Percentiles rank a stretch among this genome's conserved stretches.
Conservation (phyloP, 2,329 filamentous ascomycete species). For the Beauveria pseudobassiana region DNA sequence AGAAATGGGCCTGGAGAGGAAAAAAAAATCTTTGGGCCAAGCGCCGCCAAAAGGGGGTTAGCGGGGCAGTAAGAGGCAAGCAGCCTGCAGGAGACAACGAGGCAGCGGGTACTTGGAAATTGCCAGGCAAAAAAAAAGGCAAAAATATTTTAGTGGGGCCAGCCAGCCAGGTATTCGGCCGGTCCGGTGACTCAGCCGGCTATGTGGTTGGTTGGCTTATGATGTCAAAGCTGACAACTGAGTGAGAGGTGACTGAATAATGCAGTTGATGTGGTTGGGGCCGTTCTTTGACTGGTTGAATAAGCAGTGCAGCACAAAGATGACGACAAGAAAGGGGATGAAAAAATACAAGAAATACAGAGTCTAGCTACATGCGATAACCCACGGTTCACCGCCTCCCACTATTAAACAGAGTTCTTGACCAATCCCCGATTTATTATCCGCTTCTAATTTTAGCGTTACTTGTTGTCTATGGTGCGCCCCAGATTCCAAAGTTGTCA, state of each 20-base stretch:
- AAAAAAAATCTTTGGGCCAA: constrained; percentile 11
- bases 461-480: neutral
- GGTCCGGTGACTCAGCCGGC: neutral
- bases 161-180: neutral
- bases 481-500: neutral
- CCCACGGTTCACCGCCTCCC: neutral
- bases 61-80: constrained; percentile 2
- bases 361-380: neutral
- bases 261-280: neutral
- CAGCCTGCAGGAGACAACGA: neutral
- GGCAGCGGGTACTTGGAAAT: neutral
- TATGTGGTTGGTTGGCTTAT: neutral
- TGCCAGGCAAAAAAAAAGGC: neutral
- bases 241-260: neutral
- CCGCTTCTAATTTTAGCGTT: neutral
- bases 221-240: neutral
- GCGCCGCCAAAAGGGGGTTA: constrained; percentile 12
- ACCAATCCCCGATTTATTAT: neutral
- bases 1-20: constrained; percentile 16
- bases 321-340: neutral
- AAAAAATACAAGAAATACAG: neutral
- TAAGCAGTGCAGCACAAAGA: neutral
- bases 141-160: constrained; percentile 1
- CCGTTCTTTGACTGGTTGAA: neutral
- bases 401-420: neutral